phyloP scores from a whole-genome alignment of 2,329 filamentous ascomycete species.

The Karstenula rhodostoma region DNA sequence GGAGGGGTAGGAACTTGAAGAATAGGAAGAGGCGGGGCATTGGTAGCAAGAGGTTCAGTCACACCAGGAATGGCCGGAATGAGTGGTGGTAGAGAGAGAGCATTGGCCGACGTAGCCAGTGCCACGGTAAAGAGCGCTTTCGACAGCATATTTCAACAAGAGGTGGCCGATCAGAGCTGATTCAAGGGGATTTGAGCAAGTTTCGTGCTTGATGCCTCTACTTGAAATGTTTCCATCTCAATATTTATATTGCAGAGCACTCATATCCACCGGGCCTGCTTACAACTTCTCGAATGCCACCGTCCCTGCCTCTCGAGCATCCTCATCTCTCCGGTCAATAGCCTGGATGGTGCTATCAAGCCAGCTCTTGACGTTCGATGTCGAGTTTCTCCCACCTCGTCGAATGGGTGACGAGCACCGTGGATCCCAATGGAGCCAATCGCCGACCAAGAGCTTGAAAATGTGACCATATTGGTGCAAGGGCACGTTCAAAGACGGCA shows the following conservation, averaged over 20 bases:
- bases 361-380: conserved; percentile 31
- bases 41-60: conserved; percentile 62
- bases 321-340: conserved; percentile 26
- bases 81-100: conserved; percentile 60
- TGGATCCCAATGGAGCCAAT: not conserved
- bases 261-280: not conserved
- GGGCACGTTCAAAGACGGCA: conserved; percentile 17
- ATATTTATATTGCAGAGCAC: conserved; percentile 32
- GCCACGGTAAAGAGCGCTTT: conserved; percentile 30
- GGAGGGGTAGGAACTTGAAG: conserved; percentile 68
- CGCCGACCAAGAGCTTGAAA: conserved; percentile 17
- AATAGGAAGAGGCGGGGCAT: conserved; percentile 64
- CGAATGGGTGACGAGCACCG: conserved; percentile 31
- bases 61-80: conserved; percentile 68
- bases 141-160: conserved; percentile 30
- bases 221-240: conserved; percentile 7
- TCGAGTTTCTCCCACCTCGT: conserved; percentile 20
- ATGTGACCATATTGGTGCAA: conserved; percentile 2
- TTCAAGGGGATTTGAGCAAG: conserved; percentile 36
- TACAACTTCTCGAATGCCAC: conserved; percentile 4
- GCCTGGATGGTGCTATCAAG: conserved; percentile 30
- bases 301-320: conserved; percentile 17
- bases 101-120: conserved; percentile 28
- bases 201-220: conserved; percentile 33
- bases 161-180: conserved; percentile 19